Base-by-base conservation (phyloP, 345 rosid species). In the Litchi chinensis region DNA sequence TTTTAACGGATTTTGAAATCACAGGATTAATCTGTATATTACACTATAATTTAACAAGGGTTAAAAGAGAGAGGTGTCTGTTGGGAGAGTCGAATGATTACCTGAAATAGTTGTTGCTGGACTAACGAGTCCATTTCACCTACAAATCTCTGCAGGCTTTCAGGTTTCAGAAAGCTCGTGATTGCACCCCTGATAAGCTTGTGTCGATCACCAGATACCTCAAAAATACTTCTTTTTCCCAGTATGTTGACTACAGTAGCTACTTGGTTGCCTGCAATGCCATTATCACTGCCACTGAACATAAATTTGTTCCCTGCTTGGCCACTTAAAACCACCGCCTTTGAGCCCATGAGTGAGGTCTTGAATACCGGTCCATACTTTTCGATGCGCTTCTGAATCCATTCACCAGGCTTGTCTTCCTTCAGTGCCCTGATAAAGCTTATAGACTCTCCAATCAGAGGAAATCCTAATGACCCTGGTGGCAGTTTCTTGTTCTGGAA, bases 391-490 rank as follows among this genome's bases (percentile, higher is more conserved):
- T 40, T 56, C 32, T 76, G 77, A 6, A 85, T 37, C 87, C 87
- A 82, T 66, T 79, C 64, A 28, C 2, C 22, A 2, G 72, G 39
- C 56, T 19, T 79, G 63, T 79, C 62, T 52, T 74, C n/a, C 26
- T 73, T 82, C 5, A 64, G 71, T 24, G 87, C 81, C 46, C n/a
- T 50, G 0, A 70, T 3, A 41, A 85, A 79, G 75, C 85, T 77
- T 16, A 85, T 19, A 5, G 87, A 44, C 60, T 85, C 87, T 32
- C 87, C 85, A 10, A 74, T 28, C 3, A 85, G 18, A 16, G 87
- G 83, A 15, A 74, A 70, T 10, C 85, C 87, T 5, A 82, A 44
- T 5, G 73, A 63, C 44, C 79, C 79, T 7, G 83, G 79, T 10
- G 83, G 81, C 40, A 79, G 71, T 18, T 81, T 76, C 71, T 41